phyloP scores from a whole-genome alignment of 2,329 filamentous ascomycete genomes.

The Zalaria obscura region DNA sequence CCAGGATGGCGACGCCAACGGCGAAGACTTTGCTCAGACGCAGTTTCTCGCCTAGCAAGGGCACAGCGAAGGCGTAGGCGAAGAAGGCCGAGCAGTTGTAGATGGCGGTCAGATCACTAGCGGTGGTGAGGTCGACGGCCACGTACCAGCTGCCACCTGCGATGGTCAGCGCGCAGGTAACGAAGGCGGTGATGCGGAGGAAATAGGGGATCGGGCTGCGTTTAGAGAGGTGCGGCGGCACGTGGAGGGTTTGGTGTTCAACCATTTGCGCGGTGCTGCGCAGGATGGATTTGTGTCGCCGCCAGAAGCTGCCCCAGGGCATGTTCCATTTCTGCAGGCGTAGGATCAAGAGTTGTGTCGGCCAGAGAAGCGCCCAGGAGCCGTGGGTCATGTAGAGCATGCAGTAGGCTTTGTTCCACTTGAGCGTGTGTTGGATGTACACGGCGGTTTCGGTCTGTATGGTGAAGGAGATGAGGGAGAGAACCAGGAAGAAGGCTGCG shows the following conservation, averaged over 20 bases:
- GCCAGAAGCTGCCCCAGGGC: slow-evolving; percentile 79
- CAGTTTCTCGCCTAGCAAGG: slow-evolving; percentile 71
- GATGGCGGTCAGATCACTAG: slow-evolving; percentile 88
- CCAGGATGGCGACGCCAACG: slow-evolving; percentile 72
- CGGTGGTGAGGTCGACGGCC: slow-evolving; percentile 82
- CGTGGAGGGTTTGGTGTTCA: slow-evolving; percentile 58
- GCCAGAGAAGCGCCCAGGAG: slow-evolving; percentile 86
- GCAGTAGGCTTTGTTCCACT: slow-evolving; percentile 98
- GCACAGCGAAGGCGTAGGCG: slow-evolving; percentile 91
- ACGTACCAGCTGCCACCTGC: slow-evolving; percentile 93
- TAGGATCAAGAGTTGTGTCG: slow-evolving; percentile 64
- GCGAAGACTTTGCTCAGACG: slow-evolving; percentile 74
- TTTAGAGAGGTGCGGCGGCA: slow-evolving; percentile 33
- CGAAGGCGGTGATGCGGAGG: slow-evolving; percentile 59
- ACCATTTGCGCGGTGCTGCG: slow-evolving; percentile 71
- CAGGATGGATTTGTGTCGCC: slow-evolving; percentile 49
- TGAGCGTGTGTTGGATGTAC: slow-evolving; percentile 81
- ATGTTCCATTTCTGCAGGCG: slow-evolving; percentile 64
- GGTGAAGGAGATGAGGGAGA: slow-evolving; percentile 79
- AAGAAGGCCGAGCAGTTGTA: slow-evolving; percentile 99
- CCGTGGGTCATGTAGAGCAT: slow-evolving; percentile 96
- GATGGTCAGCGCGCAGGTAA: slow-evolving; percentile 76
- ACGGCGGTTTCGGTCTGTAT: slow-evolving; percentile 92
- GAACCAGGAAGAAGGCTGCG: slow-evolving; percentile 65
- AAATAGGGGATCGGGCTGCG: slow-evolving; percentile 57